Evolutionary conservation across 2,329 filamentous ascomycete species (phyloP), one percentile per base, ranked within the genome.

Genomic region (Neonectria punicea): DNA sequence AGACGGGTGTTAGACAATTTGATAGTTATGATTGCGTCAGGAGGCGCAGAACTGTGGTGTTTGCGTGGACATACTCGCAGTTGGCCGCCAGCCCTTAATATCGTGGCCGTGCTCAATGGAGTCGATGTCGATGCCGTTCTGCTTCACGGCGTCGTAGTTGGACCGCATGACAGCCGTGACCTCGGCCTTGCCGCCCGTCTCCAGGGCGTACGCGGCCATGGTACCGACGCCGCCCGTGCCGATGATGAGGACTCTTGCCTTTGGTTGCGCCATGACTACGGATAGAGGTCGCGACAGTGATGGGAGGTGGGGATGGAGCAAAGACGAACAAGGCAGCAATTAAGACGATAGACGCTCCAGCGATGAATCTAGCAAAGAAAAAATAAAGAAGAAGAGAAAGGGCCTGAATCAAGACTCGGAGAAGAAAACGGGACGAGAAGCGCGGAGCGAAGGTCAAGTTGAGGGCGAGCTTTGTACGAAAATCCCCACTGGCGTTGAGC

Each of bases 101-200:
- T 58, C 61, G 13, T 75, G 70, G 1, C 87, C 87, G 67, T 88
- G 85, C 46, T 89, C 84, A 49, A 85, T 79, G 0, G 87, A 89
- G 13, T 85, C 77, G 60, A 90, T 89, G 0, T 77, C 72, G 64
- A 87, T 88, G 11, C 87, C 87, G 4, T 80, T 72, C 7, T 80
- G 70, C 9, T 75, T 69, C 10, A 87, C 87, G 0, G 75, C 76
- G 0, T 78, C 74, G 74, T 82, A 89, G 69, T 89, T 90, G 1
- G 87, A 89, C 18, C 87, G 81, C 41, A 88, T 76, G 0, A 89
- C 83, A 0, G 83, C 78, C 0, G 87, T 87, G 4, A 89, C 86
- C 9, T 71, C 77, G n/a, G 86, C 85, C 20, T 79, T 76, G 8
- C 81, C 81, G 5, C 85, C 85, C 6, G 76, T 72, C 71, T 89